phyloP scores from a whole-genome alignment of 1,139 yeast species.

The Lodderomyces elongisporus region DNA sequence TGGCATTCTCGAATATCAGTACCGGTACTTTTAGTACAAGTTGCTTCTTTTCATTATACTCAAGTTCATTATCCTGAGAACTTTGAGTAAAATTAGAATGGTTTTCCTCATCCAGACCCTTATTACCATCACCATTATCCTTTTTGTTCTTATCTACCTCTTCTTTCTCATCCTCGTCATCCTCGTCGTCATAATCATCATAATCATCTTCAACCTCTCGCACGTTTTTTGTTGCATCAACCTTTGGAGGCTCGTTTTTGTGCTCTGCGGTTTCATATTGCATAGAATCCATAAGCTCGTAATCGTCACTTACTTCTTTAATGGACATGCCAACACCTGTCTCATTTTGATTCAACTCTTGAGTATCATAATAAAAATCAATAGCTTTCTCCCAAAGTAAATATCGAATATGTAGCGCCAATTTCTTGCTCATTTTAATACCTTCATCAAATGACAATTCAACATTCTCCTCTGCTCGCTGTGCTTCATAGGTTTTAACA shows the following conservation, averaged over 20 bases:
- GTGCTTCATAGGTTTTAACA: conserved; percentile 2
- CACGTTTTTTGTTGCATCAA: conserved; percentile 15
- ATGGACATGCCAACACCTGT: conserved; percentile 16
- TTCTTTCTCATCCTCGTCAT: conserved; percentile 22
- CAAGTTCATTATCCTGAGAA: conserved; percentile 3
- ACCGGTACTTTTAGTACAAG: conserved; percentile 29
- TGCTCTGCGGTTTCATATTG: conserved; percentile 15
- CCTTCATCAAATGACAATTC: conserved; percentile 45
- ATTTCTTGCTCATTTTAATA: conserved; percentile 41
- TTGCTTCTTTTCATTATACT: conserved; percentile 25
- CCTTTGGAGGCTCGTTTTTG: conserved; percentile 19
- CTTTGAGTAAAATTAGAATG: conserved; percentile 19
- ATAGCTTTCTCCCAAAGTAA: conserved; percentile 73
- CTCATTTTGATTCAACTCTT: conserved; percentile 24
- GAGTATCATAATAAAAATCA: conserved; percentile 41
- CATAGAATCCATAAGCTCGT: conserved; percentile 33
- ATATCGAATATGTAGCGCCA: conserved; percentile 63
- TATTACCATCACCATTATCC: conserved; percentile 13
- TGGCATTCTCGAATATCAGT: conserved; percentile 15
- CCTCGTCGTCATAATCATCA: conserved; percentile 36
- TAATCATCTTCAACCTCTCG: conserved; percentile 40
- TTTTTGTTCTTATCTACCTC: conserved; percentile 18
- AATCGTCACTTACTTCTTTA: conserved; percentile 36
- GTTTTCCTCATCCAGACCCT: conserved; percentile 39
- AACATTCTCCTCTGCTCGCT: conserved; percentile 13